Evolutionary conservation across 352 stramenopile genomes (phyloP).

Genomic region (Globisporangium uncinulatum): DNA sequence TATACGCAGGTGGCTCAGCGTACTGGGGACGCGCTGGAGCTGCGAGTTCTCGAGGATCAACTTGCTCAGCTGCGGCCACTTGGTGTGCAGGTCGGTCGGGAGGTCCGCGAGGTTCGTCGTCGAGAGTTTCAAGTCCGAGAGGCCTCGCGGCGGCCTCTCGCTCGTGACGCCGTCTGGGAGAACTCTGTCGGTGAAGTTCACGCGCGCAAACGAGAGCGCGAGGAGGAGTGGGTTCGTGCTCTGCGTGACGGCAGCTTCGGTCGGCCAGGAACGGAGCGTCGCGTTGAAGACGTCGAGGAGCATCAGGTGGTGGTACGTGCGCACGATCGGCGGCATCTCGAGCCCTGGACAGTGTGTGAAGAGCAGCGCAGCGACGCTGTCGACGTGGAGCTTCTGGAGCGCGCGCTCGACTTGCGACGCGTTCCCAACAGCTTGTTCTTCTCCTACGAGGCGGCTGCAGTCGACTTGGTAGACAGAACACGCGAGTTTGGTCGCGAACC

Average conservation of each 20-base stretch:
- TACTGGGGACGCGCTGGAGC: neutral
- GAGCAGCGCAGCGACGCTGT: slow-evolving; percentile 27
- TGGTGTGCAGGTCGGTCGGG: slow-evolving; percentile 15
- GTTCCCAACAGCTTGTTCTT: neutral
- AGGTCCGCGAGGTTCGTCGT: slow-evolving; percentile 23
- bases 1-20: slow-evolving; percentile 12
- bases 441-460: slow-evolving; percentile 18
- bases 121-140: slow-evolving; percentile 26
- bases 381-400: slow-evolving; percentile 21
- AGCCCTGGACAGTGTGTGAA: slow-evolving; percentile 43
- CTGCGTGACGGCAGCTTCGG: slow-evolving; percentile 32
- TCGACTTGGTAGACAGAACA: slow-evolving; percentile 34
- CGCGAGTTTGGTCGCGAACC: slow-evolving; percentile 22
- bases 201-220: slow-evolving; percentile 22
- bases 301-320: slow-evolving; percentile 30
- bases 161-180: slow-evolving; percentile 28
- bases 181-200: slow-evolving; percentile 41
- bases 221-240: slow-evolving; percentile 29
- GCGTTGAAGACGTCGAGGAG: slow-evolving; percentile 55
- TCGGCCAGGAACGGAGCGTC: slow-evolving; percentile 30
- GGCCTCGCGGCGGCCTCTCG: slow-evolving; percentile 4
- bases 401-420: slow-evolving; percentile 2
- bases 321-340: slow-evolving; percentile 24
- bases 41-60: slow-evolving; percentile 21
- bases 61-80: slow-evolving; percentile 17